phyloP scores from a whole-genome alignment of 2,329 filamentous ascomycete species.

The Incumbomyces lentus region DNA sequence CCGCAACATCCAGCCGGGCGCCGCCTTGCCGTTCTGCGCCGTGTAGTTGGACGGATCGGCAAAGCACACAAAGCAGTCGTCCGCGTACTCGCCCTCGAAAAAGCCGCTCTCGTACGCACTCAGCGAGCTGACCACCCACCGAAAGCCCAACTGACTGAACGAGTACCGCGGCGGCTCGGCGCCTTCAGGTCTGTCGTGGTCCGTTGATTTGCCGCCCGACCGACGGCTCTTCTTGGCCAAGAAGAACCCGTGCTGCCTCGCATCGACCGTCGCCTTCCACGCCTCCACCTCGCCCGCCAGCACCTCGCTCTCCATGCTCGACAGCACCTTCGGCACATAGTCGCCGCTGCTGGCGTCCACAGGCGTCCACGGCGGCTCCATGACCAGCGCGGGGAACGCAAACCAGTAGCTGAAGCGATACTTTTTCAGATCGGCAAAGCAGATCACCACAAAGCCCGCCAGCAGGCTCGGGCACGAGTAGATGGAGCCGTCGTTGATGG shows the following conservation, averaged over 20 bases:
- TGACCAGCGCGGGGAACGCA: conserved; percentile 86
- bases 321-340: conserved; percentile 36
- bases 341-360: conserved; percentile 20
- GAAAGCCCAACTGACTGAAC: conserved; percentile 51
- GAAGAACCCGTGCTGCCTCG: conserved; percentile 87
- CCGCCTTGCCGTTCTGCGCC: conserved; percentile 82
- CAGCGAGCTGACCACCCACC: conserved; percentile 69
- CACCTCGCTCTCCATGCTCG: conserved; percentile 59
- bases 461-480: conserved; percentile 89
- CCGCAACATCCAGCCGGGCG: conserved; percentile 84
- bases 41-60: conserved; percentile 86
- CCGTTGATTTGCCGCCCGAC: conserved; percentile 21
- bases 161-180: conserved; percentile 41
- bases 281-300: conserved; percentile 77
- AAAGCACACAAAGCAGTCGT: conserved; percentile 76
- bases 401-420: conserved; percentile 99
- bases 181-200: conserved; percentile 13
- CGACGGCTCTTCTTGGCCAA: conserved; percentile 64
- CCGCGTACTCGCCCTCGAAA: conserved; percentile 60
- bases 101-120: conserved; percentile 76
- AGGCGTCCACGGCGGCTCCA: conserved; percentile 70
- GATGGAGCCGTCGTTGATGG: conserved; percentile 90
- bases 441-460: conserved; percentile 77
- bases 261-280: conserved; percentile 74
- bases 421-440: conserved; percentile 92